These are phyloP conservation scores for Cyclostephanos invisitatus DNA, from an alignment of 108 stramenopile species.

Conservation along the genomic window DNA sequence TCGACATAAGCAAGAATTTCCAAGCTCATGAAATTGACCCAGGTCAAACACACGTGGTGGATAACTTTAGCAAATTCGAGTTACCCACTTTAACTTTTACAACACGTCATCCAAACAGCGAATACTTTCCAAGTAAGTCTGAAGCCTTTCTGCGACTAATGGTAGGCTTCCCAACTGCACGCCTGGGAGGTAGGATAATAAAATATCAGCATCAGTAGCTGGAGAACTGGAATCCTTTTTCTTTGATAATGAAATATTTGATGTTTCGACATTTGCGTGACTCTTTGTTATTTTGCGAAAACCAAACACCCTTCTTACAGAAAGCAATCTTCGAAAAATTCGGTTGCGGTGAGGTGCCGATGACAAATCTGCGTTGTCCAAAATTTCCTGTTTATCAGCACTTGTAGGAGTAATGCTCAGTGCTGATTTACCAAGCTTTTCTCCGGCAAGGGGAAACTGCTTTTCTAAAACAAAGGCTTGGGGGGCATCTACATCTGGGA, in stretches of 20 bases:
- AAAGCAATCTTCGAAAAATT: constrained; percentile 1
- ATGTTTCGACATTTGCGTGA: constrained; percentile 1
- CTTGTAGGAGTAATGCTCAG: neutral
- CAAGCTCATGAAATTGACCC: no score
- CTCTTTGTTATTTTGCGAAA: neutral
- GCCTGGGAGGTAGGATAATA: constrained; percentile 33
- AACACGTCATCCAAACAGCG: neutral
- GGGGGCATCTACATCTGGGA: constrained; percentile 24
- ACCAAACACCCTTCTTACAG: constrained; percentile 4
- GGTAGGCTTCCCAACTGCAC: constrained; percentile 33
- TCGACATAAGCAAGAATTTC: neutral
- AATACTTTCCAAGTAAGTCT: constrained; percentile 25
- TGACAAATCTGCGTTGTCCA: constrained; percentile 7
- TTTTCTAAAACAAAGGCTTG: constrained; percentile 8
- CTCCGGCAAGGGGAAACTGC: constrained; percentile 21
- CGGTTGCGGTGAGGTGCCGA: neutral
- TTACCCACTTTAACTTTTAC: neutral
- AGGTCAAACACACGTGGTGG: neutral
- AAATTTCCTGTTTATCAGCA: neutral
- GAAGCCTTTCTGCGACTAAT: constrained; percentile 34
- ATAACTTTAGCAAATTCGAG: neutral
- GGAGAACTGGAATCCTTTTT: neutral
- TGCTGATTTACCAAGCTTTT: constrained; percentile 22
- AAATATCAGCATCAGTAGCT: constrained; percentile 4
- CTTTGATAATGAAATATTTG: neutral